Conservation (phyloP, 352 stramenopile genomes). For the Globisporangium lucens region DNA sequence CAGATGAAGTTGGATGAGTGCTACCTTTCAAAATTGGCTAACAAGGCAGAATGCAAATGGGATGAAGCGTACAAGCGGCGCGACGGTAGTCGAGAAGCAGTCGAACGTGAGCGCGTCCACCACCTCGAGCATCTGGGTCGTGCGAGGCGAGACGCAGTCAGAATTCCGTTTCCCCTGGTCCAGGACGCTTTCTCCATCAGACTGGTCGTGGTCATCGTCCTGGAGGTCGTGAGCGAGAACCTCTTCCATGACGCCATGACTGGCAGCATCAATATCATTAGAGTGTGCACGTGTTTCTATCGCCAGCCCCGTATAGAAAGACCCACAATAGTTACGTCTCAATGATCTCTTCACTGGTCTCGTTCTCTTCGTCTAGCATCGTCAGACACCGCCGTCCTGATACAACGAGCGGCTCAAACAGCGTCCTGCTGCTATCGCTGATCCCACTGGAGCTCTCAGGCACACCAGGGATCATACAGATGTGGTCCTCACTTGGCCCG, state of each 20-base stretch:
- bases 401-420: slow-evolving; percentile 5
- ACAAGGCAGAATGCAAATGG: too few relatives aligned
- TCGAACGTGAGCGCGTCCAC: slow-evolving; percentile 38
- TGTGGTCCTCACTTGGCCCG: slow-evolving; percentile 35
- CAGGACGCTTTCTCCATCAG: slow-evolving; percentile 6
- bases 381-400: slow-evolving; percentile 1
- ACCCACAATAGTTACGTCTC: slow-evolving; percentile 19
- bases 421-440: slow-evolving; percentile 15
- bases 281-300: too few relatives aligned
- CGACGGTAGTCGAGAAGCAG: slow-evolving; percentile 26
- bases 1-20: not conserved
- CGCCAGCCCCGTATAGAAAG: slow-evolving; percentile 1
- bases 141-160: slow-evolving; percentile 19
- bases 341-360: slow-evolving; percentile 25
- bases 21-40: too few relatives aligned
- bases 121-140: slow-evolving; percentile 28
- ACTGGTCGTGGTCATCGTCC: slow-evolving; percentile 11
- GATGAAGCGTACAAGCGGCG: slow-evolving; percentile 17
- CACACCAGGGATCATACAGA: slow-evolving; percentile 23
- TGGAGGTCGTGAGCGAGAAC: slow-evolving; percentile 23
- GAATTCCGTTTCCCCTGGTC: not conserved
- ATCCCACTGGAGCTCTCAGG: slow-evolving; percentile 9
- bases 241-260: slow-evolving; percentile 50
- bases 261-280: slow-evolving; percentile 13
- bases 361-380: slow-evolving; percentile 11